Conservation (phyloP, 306 rosid species). For the Cucurbita moschata region DNA sequence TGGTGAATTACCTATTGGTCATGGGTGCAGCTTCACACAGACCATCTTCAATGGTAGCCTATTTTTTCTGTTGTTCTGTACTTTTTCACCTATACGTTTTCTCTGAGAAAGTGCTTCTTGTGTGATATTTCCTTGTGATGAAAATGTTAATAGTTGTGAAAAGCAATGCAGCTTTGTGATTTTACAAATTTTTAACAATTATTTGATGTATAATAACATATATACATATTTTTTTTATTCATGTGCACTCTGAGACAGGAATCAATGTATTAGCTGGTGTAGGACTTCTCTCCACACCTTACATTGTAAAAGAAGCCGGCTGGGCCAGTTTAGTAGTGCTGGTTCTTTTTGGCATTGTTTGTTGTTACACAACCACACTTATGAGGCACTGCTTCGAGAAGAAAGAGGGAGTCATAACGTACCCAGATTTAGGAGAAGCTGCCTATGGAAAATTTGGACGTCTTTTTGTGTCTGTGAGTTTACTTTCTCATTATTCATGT, state of each 20-base stretch:
- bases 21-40: constrained; percentile 68
- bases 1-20: constrained; percentile 42
- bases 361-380: constrained; percentile 70
- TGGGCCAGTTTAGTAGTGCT: constrained; percentile 61
- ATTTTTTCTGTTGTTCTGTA: neutral
- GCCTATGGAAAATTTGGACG: constrained; percentile 74
- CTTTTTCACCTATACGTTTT: neutral
- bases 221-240: neutral
- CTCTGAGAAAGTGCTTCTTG: neutral
- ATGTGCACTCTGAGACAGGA: constrained; percentile 25
- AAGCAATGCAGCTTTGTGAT: neutral
- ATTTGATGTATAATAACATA: too few relatives aligned
- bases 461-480: constrained; percentile 53
- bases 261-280: constrained; percentile 76
- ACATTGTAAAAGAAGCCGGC: constrained; percentile 57
- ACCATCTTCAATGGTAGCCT: constrained; percentile 62
- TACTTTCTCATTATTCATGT: neutral
- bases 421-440: constrained; percentile 82
- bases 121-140: neutral
- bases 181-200: neutral
- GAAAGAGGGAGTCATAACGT: constrained; percentile 43
- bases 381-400: constrained; percentile 66
- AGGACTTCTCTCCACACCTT: constrained; percentile 68
- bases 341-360: constrained; percentile 44
- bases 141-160: neutral